Conservation (phyloP, 768 basidiomycete genomes). For the Albatrellus ellisii region DNA sequence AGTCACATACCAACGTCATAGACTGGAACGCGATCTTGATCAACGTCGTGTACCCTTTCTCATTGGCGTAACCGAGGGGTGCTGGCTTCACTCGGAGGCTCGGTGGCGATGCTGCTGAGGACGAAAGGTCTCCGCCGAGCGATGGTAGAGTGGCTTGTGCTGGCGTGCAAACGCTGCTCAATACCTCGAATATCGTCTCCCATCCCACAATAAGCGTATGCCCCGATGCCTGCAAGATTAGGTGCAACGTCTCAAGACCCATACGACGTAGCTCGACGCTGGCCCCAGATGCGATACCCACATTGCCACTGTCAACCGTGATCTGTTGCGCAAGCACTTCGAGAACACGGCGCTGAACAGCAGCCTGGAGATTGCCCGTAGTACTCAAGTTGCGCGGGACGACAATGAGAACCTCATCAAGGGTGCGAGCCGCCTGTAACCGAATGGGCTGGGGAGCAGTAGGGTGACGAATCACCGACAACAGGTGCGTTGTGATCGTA, state of each 20-base stretch:
- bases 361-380: constrained; percentile 44
- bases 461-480: constrained; percentile 59
- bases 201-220: constrained; percentile 89
- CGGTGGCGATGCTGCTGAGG: constrained; percentile 23
- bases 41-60: constrained; percentile 60
- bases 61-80: constrained; percentile 38
- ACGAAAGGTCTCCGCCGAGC: constrained; percentile 18
- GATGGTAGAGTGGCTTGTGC: constrained; percentile 25
- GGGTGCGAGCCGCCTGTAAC: constrained; percentile 75
- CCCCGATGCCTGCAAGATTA: constrained; percentile 83
- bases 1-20: constrained; percentile 88
- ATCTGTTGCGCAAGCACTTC: constrained; percentile 77
- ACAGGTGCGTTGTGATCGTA: constrained; percentile 64
- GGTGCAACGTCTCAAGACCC: constrained; percentile 81
- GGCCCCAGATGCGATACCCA: constrained; percentile 21
- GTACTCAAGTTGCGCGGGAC: constrained; percentile 61
- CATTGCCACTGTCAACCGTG: constrained; percentile 22
- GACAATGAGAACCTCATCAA: constrained; percentile 72
- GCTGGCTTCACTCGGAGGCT: constrained; percentile 16
- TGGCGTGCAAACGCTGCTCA: constrained; percentile 76
- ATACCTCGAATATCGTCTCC: constrained; percentile 87
- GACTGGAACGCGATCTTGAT: constrained; percentile 94
- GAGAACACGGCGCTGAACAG: constrained; percentile 75
- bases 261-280: constrained; percentile 73
- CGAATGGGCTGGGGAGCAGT: constrained; percentile 68